Percentiles rank a stretch among this genome's conserved stretches.
Evolutionary conservation across 257 asterid genomes (phyloP).

Genomic region (Jacaranda copaia): DNA sequence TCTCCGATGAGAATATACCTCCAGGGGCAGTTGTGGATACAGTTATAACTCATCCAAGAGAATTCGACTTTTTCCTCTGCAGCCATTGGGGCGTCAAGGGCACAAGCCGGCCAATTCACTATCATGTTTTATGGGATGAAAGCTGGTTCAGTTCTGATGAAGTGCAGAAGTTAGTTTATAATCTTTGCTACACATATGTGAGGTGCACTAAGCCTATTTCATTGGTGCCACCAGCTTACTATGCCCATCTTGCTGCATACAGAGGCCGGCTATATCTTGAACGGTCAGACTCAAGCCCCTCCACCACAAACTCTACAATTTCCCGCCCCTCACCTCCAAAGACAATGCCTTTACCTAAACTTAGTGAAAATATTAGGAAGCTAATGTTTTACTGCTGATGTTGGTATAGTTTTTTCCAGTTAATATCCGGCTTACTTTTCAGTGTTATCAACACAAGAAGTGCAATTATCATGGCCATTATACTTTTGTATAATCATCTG

Average conservation of each 20-base stretch:
- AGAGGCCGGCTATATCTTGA: conserved; percentile 89
- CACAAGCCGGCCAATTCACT: conserved; percentile 89
- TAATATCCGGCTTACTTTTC: not conserved
- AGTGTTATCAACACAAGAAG: conserved; percentile 10
- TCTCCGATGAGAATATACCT: conserved; percentile 65
- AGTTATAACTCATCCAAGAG: conserved; percentile 79
- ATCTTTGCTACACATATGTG: conserved; percentile 90
- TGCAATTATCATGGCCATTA: not conserved
- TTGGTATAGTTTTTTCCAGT: not conserved
- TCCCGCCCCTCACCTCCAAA: conserved; percentile 68
- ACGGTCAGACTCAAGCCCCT: conserved; percentile 52
- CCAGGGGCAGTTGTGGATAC: conserved; percentile 98
- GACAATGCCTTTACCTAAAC: conserved; percentile 80
- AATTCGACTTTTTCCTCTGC: conserved; percentile 90
- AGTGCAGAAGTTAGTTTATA: conserved; percentile 82
- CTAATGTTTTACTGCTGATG: conserved; percentile 92
- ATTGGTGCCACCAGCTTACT: conserved; percentile 91
- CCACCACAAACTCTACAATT: conserved; percentile 36
- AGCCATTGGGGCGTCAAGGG: conserved; percentile 98
- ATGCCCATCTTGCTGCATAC: conserved; percentile 95
- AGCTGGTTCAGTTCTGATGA: conserved; percentile 88
- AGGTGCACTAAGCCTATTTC: conserved; percentile 98
- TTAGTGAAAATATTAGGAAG: conserved; percentile 78
- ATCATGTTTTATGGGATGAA: conserved; percentile 92
- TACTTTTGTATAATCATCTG: not conserved